Evolutionary conservation across 1,284 basidiomycete species (phyloP), one percentile per base, ranked within the genome.

Genomic region (Coriolopsis trogii): DNA sequence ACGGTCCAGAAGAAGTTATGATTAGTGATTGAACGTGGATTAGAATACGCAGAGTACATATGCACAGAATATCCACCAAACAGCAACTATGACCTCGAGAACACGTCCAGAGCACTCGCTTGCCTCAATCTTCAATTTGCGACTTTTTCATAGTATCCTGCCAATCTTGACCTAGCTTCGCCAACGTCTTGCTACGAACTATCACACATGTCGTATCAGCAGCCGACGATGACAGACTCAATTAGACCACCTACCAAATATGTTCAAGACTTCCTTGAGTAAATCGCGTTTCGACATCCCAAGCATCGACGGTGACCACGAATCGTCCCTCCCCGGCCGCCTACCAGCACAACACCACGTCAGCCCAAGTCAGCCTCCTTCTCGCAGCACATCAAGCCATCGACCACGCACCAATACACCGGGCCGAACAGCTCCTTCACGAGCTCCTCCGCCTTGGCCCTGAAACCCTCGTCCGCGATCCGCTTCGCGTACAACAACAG

Each of bases 401-500:
- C 20, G 38, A 15, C 37, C 9, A 77, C 84, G 48, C 60, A 91
- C 91, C 85, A 88, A 70, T 91, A 94, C 39, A 93, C 72, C 0
- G 93, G 93, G 7, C 94, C 95, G 63, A 91, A 86, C 31, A 97
- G 74, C 56, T 95, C 94, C 66, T 80, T 86, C 41, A 95, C 80
- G 46, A 98, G 70, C 68, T 96, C 95, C 67, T 95, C 93, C 8
- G 86, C 93, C 65, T 93, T 92, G 25, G 76, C 87, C 55, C 83
- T 76, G 68, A 93, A 93, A 0, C 88, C 91, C 67, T 95, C 92
- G 60, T 95, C 89, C 29, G 86, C 91, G 40, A 97, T 76, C 70
- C 82, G 85, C 73, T 84, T 89, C 41, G 91, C 86, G 69, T 95
- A 96, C 59, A 84, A 63, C 49, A 86, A 62, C 60, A 96, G 66